Percentiles rank a stretch among this genome's conserved stretches.
These are phyloP conservation scores for Larix sibirica DNA, from an alignment of 83 land plant genomes.

Conservation along the genomic window DNA sequence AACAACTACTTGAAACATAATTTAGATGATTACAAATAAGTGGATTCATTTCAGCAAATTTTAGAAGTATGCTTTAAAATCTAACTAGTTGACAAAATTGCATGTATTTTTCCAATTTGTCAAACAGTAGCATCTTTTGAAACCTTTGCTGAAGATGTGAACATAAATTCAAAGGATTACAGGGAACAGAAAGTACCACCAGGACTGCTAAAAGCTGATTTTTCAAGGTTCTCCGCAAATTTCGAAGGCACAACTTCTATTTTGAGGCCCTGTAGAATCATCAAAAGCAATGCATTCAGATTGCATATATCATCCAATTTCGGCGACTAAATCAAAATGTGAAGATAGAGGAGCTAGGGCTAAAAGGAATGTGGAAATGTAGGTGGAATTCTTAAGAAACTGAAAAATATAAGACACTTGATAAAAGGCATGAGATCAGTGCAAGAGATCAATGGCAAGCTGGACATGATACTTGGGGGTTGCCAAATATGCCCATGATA, in stretches of 20 bases:
- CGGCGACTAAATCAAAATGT: neutral
- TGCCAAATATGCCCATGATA: no score
- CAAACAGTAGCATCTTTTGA: neutral
- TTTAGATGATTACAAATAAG: neutral
- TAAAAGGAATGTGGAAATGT: neutral
- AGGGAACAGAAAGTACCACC: conserved; percentile 16
- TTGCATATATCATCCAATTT: neutral
- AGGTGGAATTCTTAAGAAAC: neutral
- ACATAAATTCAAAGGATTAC: neutral
- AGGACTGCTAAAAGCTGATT: conserved; percentile 22
- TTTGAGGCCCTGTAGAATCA: neutral
- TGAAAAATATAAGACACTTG: neutral
- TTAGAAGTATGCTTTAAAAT: neutral
- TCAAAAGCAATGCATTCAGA: neutral
- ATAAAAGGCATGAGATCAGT: neutral
- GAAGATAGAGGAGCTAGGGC: neutral
- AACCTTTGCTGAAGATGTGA: neutral
- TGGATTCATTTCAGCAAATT: neutral
- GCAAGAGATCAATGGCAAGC: neutral
- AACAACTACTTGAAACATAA: neutral
- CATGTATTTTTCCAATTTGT: neutral
- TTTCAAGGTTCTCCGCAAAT: conserved; percentile 20
- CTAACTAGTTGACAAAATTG: neutral
- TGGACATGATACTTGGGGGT: neutral
- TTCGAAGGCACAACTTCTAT: conserved; percentile 15